Base-by-base conservation (phyloP, 2,329 filamentous ascomycete genomes). In the Curvularia lunata region DNA sequence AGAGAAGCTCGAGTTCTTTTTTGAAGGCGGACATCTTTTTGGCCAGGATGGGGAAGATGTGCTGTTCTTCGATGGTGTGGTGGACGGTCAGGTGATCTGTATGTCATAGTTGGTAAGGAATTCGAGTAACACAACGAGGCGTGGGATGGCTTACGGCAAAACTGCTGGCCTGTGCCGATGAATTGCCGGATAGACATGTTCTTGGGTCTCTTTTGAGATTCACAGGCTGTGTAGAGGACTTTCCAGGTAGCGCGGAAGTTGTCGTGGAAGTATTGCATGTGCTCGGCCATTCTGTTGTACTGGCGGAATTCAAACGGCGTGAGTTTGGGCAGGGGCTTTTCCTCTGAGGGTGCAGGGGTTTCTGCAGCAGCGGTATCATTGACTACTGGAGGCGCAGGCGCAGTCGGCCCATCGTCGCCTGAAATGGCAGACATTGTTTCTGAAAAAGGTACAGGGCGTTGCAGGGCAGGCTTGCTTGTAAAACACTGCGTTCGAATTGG, bases 1-100 rank as follows among this genome's bases (percentile, higher is more conserved):
- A 83, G 49, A 95, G 75, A 46, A 95, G 78, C 70, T 89, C 84
- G 13, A 88, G 82, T n/a, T 84, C 82, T 62, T 79, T 80, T 59
- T 81, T 80, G 72, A 96, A 96, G 64, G 90, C 88, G 5, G 90
- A 87, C 91, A 96, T 96, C 65, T 86, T 88, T 66, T 80, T 81
- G 12, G 90, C 91, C 1, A 97, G 84, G 0, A 88, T 71, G 1
- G 92, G 93, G 75, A 96, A 97, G 40, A 97, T 82, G 74, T 92
- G 86, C 43, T 81, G 78, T 77, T 97, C 92, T 75, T 97, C 93
- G 69, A 96, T 94, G 56, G 79, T 81, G 79, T 97, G 93, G 78
- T 97, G 92, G 56, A 85, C 78, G 9, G 86, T 84, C n/a, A 97
- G 85, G 56, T 89, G 84, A 16, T 53, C 43, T 52, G 30, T 13